Evolutionary conservation across 1,139 yeast genomes (phyloP).

Genomic region (Diutina rugosa): DNA sequence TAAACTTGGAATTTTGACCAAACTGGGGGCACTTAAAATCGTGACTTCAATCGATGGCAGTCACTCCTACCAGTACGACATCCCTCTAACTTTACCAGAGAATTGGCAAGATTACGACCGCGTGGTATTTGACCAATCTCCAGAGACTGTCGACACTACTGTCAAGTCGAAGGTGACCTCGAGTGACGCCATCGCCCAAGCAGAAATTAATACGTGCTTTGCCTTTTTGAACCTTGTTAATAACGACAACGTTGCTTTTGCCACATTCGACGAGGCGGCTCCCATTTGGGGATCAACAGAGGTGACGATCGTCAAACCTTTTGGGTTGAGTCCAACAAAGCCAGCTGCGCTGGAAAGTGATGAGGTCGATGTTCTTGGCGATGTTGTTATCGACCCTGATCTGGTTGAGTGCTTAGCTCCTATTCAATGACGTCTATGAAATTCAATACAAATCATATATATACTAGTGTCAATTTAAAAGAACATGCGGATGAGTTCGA

Average conservation of each 20-base stretch:
- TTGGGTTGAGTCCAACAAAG: neutral
- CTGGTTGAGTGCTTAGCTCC: neutral
- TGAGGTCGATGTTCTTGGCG: neutral
- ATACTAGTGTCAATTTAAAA: slow-evolving; percentile 9
- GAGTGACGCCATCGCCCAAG: slow-evolving; percentile 34
- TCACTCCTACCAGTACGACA: slow-evolving; percentile 28
- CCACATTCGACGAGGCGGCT: slow-evolving; percentile 5
- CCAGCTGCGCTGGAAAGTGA: neutral
- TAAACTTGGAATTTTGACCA: slow-evolving; percentile 26
- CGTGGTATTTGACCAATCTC: neutral
- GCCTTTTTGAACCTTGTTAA: slow-evolving; percentile 41
- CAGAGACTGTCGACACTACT: slow-evolving; percentile 2
- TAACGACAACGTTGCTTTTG: slow-evolving; percentile 21
- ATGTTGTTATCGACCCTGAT: neutral
- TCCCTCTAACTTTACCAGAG: slow-evolving; percentile 18
- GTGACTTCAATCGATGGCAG: slow-evolving; percentile 33
- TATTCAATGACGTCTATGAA: neutral
- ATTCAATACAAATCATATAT: neutral
- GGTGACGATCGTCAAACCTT: neutral
- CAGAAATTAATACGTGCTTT: slow-evolving; percentile 54
- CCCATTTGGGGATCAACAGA: slow-evolving; percentile 1
- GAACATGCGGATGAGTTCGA: slow-evolving; percentile 49
- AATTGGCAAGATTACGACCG: neutral
- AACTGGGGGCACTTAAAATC: slow-evolving; percentile 23
- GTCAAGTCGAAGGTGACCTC: neutral